Percentiles rank a stretch among this genome's conserved stretches.
Conservation (phyloP, 805 yeast genomes). For the Vanderwaltozyma polyspora region DNA sequence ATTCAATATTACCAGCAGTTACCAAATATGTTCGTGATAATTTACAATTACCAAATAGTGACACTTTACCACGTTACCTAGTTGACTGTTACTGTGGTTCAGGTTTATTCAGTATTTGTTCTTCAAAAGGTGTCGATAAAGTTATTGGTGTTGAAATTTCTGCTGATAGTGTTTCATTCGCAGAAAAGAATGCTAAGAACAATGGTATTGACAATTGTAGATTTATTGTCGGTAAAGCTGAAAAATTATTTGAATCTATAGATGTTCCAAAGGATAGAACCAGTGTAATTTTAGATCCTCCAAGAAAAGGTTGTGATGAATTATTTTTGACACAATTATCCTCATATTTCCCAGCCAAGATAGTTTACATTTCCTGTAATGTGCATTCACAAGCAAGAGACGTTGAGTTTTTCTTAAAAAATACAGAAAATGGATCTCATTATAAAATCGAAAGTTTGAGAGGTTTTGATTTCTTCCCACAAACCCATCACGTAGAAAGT, state of each 20-base stretch:
- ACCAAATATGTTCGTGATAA: conserved; percentile 72
- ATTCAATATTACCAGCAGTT: conserved; percentile 76
- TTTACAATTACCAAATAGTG: conserved; percentile 37
- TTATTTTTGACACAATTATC: conserved; percentile 77
- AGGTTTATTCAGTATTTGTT: conserved; percentile 82
- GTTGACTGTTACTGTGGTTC: conserved; percentile 97
- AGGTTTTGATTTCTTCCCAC: conserved; percentile 96
- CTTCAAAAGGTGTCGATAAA: conserved; percentile 67
- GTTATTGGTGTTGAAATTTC: conserved; percentile 92
- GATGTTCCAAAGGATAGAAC: conserved; percentile 68
- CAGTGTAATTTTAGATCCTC: conserved; percentile 89
- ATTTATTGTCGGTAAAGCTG: conserved; percentile 88
- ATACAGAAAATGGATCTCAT: conserved; percentile 47
- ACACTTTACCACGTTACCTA: conserved; percentile 46
- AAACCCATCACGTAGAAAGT: conserved; percentile 85
- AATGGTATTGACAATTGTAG: conserved; percentile 70
- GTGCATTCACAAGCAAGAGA: conserved; percentile 97
- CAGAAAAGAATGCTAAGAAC: conserved; percentile 63
- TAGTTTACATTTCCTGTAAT: conserved; percentile 93
- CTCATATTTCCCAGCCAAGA: conserved; percentile 68
- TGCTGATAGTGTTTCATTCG: conserved; percentile 83
- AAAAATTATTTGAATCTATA: conserved; percentile 68
- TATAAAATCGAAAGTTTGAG: conserved; percentile 72
- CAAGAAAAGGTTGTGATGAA: conserved; percentile 93
- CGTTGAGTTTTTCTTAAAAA: conserved; percentile 64